Base-by-base conservation (phyloP, 2,329 filamentous ascomycete genomes). In the Graphium sp. region DNA sequence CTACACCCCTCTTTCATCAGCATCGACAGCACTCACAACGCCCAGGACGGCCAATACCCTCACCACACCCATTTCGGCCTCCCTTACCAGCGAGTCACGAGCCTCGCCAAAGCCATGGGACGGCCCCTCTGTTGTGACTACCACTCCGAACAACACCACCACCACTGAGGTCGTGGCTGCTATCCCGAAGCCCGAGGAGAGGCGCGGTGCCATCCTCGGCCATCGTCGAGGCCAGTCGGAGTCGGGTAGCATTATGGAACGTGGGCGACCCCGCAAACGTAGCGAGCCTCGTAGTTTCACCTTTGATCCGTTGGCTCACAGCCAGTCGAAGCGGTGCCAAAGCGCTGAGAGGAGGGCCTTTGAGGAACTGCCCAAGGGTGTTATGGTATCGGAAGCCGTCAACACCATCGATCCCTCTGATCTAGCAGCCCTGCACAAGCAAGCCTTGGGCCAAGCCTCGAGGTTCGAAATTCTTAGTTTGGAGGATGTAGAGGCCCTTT, bases 401-500 rank as follows among this genome's bases (percentile, higher is more conserved):
- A 50, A 49, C 18, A 54, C 56, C 26, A 41, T 77, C 12, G 55
- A 55, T 9, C 40, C 52, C 6, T 40, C 45, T 2, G 71, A 77
- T 31, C 44, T 69, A 10, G 46, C 47, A 7, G 49, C 53, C 4
- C 48, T 79, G 14, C 61, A 68, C 32, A 62, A 58, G 37, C 72
- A 77, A 41, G 73, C 74, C 2, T 49, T 69, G 21, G 64, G 66
- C 18, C 72, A 77, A 42, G 67, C 66, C 1, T 56, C 63, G 21
- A 57, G 67, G 18, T 79, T 78, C 35, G 70, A 77, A 46, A 60
- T 79, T n/a, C 56, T 79, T 14, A 56, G 52, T 26, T 58, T 60
- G 29, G 62, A 66, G 16, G 70, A 78, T 36, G 73, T 78, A 10
- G 71, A 76, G 28, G 53, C 56, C 12, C 57, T 83, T 5, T 79